Base-by-base conservation (phyloP, 495 filamentous ascomycete genomes). In the Jackrogersella minutella region DNA sequence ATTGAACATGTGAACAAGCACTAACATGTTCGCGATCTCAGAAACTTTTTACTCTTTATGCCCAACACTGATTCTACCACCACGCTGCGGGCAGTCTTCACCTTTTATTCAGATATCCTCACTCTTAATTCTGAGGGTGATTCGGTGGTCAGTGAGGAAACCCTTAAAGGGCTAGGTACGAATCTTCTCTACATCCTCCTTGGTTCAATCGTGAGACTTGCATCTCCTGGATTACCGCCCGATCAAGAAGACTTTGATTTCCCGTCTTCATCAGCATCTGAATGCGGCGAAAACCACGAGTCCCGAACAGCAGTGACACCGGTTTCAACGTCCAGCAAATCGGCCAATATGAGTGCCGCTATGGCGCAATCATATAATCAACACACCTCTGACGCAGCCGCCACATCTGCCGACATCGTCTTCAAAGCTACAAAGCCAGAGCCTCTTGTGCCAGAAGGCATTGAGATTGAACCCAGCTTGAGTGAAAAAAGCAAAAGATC, bases 41-140 rank as follows among this genome's bases (percentile, higher is more conserved):
- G 95, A 65, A 90, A 98, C 77, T 98, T 98, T 77, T 85, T 99
- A 6, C 88, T 99, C 47, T 99, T 99, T 78, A 89, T 98, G 62
- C 93, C 95, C 30, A 86, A 90, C 30, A 81, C 85, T 43, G 70
- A 82, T 62, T 64, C 80, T 41, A 84, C 83, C 21, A 86, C 91
- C 34, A 86, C 88, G 64, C 81, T 99, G n/a, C 87, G 86, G 72
- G 89, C 92, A 50, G 91, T 97, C 36, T 82, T 97, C 58, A 92
- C 92, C 54, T 98, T 97, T 78, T 99, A 96, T 77, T 88, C 90
- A 33, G 90, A 92, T 19, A 91, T 95, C 67, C 88, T 96, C 72
- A 93, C 90, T 76, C 82, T 99, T 73, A 97, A 93, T 76, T 80
- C 91, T 56, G 95, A 99, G 84, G 95, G 95, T 73, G 95, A 99